Base-by-base conservation (phyloP, 768 basidiomycete species). In the Naganishia vaughanmartiniae region DNA sequence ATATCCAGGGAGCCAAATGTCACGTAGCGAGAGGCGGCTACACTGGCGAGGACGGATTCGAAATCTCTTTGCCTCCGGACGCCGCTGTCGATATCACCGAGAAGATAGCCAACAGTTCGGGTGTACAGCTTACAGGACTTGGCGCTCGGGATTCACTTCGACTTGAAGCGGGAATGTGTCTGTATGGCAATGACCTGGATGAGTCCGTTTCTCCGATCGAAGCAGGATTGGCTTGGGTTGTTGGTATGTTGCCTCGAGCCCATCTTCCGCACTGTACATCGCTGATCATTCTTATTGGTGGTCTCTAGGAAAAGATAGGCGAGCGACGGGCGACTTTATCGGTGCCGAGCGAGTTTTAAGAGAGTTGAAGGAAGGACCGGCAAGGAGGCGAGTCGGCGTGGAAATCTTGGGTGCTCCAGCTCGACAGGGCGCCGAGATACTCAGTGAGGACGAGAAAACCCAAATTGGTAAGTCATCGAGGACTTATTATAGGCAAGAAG, bases 31-130 rank as follows among this genome's bases (percentile, higher is more conserved):
- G 96, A 19, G 92, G 93, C 33, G 96, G 96, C 5, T 99, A 99
- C 82, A 98, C 96, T 0, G 96, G 96, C 14, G 96, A 99, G 82
- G 96, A 99, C 81, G 96, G 96, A 0, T 98, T 99, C 74, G 96
- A 99, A 92, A 92, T 97, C 72, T 95, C 92, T 4, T 89, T 95
- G 51, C 92, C 92, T 0, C 91, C 91, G 0, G 84, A 86, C 3
- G 85, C 90, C 58, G 89, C 92, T 0, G 84, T 88, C 4, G 87
- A 87, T 15, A 86, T 93, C 58, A 88, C 92, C 0, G 84, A 83
- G 26, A 73, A 87, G 33, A 84, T 94, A 17, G 82, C 90, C 15
- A 83, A 85, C 28, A 84, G 87, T 51, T 81, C 84, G 3, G 85
- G 88, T 1, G 90, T 96, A 1, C 88, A 91, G 79, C 85, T 96